Base-by-base conservation (phyloP, 1,284 basidiomycete genomes). In the Flammula alnicola region DNA sequence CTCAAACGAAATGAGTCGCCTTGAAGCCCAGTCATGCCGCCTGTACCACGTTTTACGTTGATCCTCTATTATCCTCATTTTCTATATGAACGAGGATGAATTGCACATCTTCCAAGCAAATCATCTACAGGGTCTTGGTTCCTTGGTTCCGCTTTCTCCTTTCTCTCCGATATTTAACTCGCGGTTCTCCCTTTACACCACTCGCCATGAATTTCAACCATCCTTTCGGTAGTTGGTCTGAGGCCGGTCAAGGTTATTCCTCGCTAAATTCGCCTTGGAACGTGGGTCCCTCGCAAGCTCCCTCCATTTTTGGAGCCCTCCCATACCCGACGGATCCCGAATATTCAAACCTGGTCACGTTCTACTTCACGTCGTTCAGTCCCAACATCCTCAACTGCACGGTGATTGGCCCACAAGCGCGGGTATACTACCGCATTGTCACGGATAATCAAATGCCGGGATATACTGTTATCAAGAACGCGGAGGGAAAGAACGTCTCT, bases 291-390 rank as follows among this genome's bases (percentile, higher is more conserved):
- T 41, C 47, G 16, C 38, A 35, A 31, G 55, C 73, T 10, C 77
- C 80, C 40, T 83, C 83, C 30, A 65, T 83, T 41, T 80, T 78
- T 55, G 82, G 82, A 12, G 82, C 83, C 1, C 75, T 84, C n/a
- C 83, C 83, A 11, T 81, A 81, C 51, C 74, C 76, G 51, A 51
- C 60, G 40, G 60, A 68, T 25, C 62, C 68, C 1, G 64, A 68
- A 23, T 62, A 69, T 44, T 63, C 69, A 17, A 66, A 70, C 44
- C 66, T 73, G 49, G 60, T 72, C 58, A 74, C 73, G 5, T 78
- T 79, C 65, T 69, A 73, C 38, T 79, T 85, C 69, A 74, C 74
- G 14, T 67, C 73, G n/a, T 74, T 79, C 59, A 75, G 69, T 47
- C 72, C 75, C 3, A 74, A 73, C 29, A 68, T 84, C 19, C 66